Evolutionary conservation across 495 filamentous ascomycete genomes (phyloP).

Genomic region (Tuber melanosporum): DNA sequence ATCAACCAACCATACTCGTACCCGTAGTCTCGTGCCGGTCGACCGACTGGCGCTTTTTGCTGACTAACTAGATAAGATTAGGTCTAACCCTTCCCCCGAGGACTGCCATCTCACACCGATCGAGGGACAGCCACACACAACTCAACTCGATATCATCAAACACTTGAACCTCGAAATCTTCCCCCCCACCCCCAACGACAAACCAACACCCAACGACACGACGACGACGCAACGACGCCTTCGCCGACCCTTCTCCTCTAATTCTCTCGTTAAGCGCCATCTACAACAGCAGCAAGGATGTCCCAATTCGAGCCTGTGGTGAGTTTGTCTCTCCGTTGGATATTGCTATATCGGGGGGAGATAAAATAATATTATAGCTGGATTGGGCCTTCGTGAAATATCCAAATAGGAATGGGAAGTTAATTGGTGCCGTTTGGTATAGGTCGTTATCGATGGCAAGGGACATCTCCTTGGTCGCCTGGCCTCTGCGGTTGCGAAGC

Average conservation of each 20-base stretch:
- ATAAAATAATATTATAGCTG: background rate
- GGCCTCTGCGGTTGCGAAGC: constrained; percentile 97
- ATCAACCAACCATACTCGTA: no score
- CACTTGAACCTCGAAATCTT: constrained; percentile 29
- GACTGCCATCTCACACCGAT: background rate
- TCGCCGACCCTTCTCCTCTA: constrained; percentile 38
- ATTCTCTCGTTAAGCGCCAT: constrained; percentile 44
- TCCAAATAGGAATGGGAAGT: background rate
- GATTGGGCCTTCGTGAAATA: background rate
- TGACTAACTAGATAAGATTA: background rate
- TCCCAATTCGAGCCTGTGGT: constrained; percentile 96
- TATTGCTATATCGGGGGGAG: constrained; percentile 8
- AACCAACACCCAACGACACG: constrained; percentile 30
- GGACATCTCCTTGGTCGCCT: constrained; percentile 98
- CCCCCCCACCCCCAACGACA: constrained; percentile 30
- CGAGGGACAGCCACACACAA: background rate
- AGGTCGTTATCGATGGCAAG: constrained; percentile 99
- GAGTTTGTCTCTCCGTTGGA: constrained; percentile 49
- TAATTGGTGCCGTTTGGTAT: constrained; percentile 39
- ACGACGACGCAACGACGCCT: constrained; percentile 33
- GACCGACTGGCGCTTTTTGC: background rate
- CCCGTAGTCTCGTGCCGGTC: background rate
- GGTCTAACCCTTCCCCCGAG: background rate
- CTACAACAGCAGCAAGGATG: constrained; percentile 63
- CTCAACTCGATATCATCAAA: constrained; percentile 23